phyloP scores from a whole-genome alignment of 78 protist species.

The Dictyostelium brefeldianum region DNA sequence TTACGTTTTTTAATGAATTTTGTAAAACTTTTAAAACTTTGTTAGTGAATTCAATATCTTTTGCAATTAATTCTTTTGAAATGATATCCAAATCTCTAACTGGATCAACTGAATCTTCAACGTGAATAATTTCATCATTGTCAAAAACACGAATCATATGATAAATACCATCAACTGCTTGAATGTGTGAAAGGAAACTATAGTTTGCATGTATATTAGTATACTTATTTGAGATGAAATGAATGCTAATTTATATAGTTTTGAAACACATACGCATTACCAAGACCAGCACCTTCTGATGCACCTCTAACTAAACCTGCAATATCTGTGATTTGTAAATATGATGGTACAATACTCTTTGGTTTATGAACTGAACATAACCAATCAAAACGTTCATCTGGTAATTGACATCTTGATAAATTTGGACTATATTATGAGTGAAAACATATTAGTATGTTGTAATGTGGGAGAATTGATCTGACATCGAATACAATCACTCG shows the following conservation, averaged over 20 bases:
- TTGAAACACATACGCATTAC: constrained; percentile 87
- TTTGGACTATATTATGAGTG: constrained; percentile 62
- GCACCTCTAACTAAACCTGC: constrained; percentile 99
- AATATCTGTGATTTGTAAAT: constrained; percentile 93
- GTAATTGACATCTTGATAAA: constrained; percentile 90
- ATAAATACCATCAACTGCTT: constrained; percentile 97
- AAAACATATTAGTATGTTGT: background rate
- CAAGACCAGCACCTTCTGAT: constrained; percentile 96
- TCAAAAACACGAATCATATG: constrained; percentile 97
- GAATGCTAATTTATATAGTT: background rate
- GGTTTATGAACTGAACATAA: constrained; percentile 93
- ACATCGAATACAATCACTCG: too few species aligned
- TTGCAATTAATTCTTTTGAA: constrained; percentile 91
- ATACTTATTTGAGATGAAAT: background rate
- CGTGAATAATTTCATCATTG: constrained; percentile 94
- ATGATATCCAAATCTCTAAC: constrained; percentile 95
- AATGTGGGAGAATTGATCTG: too few species aligned
- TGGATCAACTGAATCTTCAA: constrained; percentile 98
- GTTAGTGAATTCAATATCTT: constrained; percentile 90
- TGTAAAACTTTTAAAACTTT: constrained; percentile 39
- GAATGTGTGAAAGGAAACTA: constrained; percentile 96
- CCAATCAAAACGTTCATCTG: constrained; percentile 96
- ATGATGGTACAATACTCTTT: constrained; percentile 92
- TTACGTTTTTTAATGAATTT: constrained; percentile 20
- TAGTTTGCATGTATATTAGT: background rate